Base-by-base conservation (phyloP, 2,329 filamentous ascomycete species). In the Nemania abortiva region DNA sequence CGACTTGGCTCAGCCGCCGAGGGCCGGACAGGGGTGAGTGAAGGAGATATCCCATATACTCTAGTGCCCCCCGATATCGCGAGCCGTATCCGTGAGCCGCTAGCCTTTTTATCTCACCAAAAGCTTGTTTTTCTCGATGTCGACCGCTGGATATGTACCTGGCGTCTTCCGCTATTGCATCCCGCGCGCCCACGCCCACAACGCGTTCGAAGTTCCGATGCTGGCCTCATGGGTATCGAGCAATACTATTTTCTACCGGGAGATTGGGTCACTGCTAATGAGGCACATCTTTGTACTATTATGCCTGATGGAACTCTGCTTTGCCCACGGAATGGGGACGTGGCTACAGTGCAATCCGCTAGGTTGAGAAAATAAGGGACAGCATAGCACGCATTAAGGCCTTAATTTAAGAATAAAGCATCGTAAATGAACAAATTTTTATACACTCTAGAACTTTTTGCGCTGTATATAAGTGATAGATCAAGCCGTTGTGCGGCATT, bases 101-200 rank as follows among this genome's bases (percentile, higher is more conserved):
- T 37, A 37, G 34, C 34, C 3, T 37, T 57, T 29, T 29, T 57
- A 18, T 57, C 55, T n/a, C 56, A 49, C 20, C 56, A n/a, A 49
- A 27, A 37, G 20, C 56, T 59, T 34, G 56, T 49, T 22, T 59
- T 59, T 15, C 39, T 59, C 13, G 56, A 59, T 6, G 22, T 49
- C 29, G 56, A 49, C 10, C 56, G 56, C 10, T 59, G 37, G 56
- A 59, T 59, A 59, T 59, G 56, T 49, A 59, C 56, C 10, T 59
- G 56, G 56, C 56, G 22, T 31, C 56, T 59, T 49, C 56, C 56
- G 5, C 18, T 11, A 15, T 29, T 20, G 37, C 18, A 9, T 31
- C 24, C 22, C 18, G 13, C 15, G 5, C 22, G 45, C 9, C 56
- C 56, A 11, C 39, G 15, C 5, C 24, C 24, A 29, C 37, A 20